These are phyloP conservation scores for Sanghuangporus baumii DNA, from an alignment of 1,284 basidiomycete genomes.

Conservation along the genomic window DNA sequence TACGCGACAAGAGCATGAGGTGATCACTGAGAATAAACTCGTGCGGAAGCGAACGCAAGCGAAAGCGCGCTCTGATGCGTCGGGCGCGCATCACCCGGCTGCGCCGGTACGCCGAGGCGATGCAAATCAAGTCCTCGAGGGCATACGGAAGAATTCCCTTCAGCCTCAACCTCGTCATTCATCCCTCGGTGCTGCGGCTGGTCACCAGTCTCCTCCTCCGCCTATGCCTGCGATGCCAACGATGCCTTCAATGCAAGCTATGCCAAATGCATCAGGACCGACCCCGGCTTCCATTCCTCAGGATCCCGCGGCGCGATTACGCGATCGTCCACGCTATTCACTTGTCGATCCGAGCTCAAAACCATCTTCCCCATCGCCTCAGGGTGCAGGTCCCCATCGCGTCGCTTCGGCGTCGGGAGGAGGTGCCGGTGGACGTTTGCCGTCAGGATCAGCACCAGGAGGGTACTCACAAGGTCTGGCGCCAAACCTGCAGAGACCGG, in stretches of 20 bases:
- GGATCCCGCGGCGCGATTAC: constrained; percentile 10
- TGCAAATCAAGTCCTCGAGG: constrained; percentile 28
- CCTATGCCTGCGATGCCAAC: constrained; percentile 1
- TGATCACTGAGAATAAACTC: constrained; percentile 72
- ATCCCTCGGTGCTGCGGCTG: constrained; percentile 9
- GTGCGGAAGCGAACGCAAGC: constrained; percentile 83
- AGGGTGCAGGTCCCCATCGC: background rate
- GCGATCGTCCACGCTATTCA: constrained; percentile 37
- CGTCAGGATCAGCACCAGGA: constrained; percentile 2
- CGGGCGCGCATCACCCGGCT: constrained; percentile 21
- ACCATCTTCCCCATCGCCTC: background rate
- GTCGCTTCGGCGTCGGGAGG: background rate
- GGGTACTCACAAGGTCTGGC: background rate
- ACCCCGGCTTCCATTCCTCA: background rate
- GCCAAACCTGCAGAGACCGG: background rate
- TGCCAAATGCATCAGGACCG: background rate
- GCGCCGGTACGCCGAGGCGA: constrained; percentile 18
- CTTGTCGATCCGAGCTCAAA: constrained; percentile 26
- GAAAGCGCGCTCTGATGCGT: constrained; percentile 57
- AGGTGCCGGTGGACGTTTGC: constrained; percentile 3
- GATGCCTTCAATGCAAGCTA: background rate
- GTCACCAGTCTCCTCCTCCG: constrained; percentile 17
- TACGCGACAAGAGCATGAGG: constrained; percentile 76
- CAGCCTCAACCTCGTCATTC: background rate
- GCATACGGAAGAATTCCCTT: constrained; percentile 22